Base-by-base conservation (phyloP, 768 basidiomycete genomes). In the Crassisporium funariophilum region DNA sequence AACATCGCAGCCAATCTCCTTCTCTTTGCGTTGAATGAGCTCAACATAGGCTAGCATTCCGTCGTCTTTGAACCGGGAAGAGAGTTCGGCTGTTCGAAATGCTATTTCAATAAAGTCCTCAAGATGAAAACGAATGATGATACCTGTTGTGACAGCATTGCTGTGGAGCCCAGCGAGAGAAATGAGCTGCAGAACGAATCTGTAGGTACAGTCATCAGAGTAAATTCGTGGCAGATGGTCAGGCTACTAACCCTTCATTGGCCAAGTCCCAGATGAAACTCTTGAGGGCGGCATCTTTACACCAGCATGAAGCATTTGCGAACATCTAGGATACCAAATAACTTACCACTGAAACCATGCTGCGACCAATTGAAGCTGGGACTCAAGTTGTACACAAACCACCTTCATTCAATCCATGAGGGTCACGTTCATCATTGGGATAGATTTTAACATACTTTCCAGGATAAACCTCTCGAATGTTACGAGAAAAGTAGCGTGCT, bases 31-130 rank as follows among this genome's bases (percentile, higher is more conserved):
- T 61, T 95, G 92, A 40, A 95, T 81, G 15, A 91, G 81, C 49
- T 94, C 78, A 37, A 94, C 91, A 65, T 95, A 95, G 17, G 93
- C 93, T 23, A 91, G 79, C 88, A 95, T 94, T 36, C 92, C 92
- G 36, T 95, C 90, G 19, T 82, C 79, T 71, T 91, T 88, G 76
- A 81, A 95, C 16, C 78, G 77, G 15, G 78, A 71, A 17, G 93
- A 83, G 19, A 95, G 81, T 62, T 95, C 91, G 41, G 85, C 90
- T 86, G 56, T 15, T 41, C 48, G 43, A 33, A 3, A 13, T 33
- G 21, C 46, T 5, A 58, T 42, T 44, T 24, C 37, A 46, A 39
- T n/a, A 1, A 22, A 9, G 16, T 10, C 15, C 11, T 24, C 20
- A 9, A 13, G 17, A 22, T 27, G 13, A 19, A 25, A 15, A 23